Conservation (phyloP, 768 basidiomycete genomes). For the Hortiboletus flavorubellus region DNA sequence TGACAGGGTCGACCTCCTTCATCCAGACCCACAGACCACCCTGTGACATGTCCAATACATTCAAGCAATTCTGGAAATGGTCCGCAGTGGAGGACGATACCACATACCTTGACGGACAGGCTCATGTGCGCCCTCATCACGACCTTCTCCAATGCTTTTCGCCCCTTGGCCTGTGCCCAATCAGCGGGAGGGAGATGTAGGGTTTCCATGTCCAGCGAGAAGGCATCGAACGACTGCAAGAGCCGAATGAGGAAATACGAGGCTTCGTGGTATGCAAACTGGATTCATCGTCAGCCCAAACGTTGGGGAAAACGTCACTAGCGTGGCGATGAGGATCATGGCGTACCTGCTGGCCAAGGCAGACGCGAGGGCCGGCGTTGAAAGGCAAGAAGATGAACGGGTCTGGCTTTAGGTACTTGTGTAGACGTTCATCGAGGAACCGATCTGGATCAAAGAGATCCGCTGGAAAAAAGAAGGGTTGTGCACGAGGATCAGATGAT, state of each 20-base stretch:
- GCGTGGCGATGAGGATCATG: background rate
- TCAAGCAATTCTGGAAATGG: background rate
- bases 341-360: conserved; percentile 48
- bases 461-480: conserved; percentile 7
- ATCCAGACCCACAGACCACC: conserved; percentile 27
- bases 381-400: conserved; percentile 71
- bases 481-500: background rate
- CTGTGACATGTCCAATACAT: background rate
- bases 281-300: background rate
- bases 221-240: conserved; percentile 44
- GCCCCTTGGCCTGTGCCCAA: conserved; percentile 33
- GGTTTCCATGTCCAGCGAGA: conserved; percentile 35
- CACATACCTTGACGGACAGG: conserved; percentile 40
- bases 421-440: conserved; percentile 56
- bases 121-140: conserved; percentile 40
- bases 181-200: conserved; percentile 33
- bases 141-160: conserved; percentile 41
- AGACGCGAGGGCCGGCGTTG: conserved; percentile 65
- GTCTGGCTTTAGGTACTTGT: conserved; percentile 51
- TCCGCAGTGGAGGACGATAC: background rate
- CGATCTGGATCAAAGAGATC: conserved; percentile 59
- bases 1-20: conserved; percentile 14
- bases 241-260: conserved; percentile 54
- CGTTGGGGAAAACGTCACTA: background rate
- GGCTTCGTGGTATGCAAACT: conserved; percentile 56